Base-by-base conservation (phyloP, 2,329 filamentous ascomycete genomes). In the Penicillium thymicola region DNA sequence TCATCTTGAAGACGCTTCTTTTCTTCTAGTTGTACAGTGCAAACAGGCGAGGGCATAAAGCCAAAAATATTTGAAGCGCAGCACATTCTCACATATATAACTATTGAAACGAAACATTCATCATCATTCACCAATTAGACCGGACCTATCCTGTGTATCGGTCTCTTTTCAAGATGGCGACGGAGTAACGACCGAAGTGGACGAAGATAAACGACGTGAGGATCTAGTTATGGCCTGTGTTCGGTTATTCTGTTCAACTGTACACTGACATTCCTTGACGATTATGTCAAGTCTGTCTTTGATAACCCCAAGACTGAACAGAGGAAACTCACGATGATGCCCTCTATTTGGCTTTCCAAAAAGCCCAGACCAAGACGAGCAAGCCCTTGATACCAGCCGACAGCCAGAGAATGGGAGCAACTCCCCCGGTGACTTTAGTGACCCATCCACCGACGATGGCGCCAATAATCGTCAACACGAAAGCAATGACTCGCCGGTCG, bases 391-490 rank as follows among this genome's bases (percentile, higher is more conserved):
- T 60, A 0, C 65, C 67, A 0, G 63, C 66, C 3, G 59, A 59
- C 18, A 70, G 34, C 67, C 67, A 70, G 34, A 70, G 45, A 5
- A 59, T 60, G 3, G 61, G 58, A 18, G 58, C 63, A 32, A 70
- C 68, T 9, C 64, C 54, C 18, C 51, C 55, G 0, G 66, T 66
- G 11, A 56, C 63, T 47, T 66, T 70, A 18, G 65, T 70, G 14
- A 70, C 63, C 65, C 66, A 69, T 30, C 68, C 68, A 0, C 68
- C 68, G 4, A 65, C 45, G 36, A 70, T 67, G 3, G 68, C 68
- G 2, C 68, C 68, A 3, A 68, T 48, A 25, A 70, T 44, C 1
- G 65, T 68, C 28, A 70, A 18, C 1, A 65, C 51, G 40, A 70
- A 69, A 0, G 67, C 68, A n/a, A 67, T 54, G 4, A 69, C n/a